Conservation (phyloP, 192 early-diverging fungal species). For the Mortierella alpina region DNA sequence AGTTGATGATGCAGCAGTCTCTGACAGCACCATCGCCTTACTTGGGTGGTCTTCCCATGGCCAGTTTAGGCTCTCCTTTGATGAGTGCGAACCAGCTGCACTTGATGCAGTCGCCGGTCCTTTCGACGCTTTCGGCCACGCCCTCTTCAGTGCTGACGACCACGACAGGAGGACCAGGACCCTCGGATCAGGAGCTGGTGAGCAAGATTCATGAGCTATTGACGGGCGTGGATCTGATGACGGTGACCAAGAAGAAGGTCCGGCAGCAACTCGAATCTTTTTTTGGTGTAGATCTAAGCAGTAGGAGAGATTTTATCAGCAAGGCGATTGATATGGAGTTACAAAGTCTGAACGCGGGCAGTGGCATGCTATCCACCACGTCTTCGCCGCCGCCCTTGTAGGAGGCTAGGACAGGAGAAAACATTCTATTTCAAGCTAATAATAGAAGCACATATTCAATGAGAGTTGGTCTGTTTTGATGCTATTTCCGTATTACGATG, state of each 20-base stretch:
- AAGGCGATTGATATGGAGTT: constrained; percentile 68
- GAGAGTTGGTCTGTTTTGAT: no score
- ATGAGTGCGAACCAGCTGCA: constrained; percentile 24
- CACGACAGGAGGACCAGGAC: constrained; percentile 52
- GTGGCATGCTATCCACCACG: not conserved
- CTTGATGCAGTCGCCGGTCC: constrained; percentile 6
- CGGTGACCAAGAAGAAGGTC: constrained; percentile 86
- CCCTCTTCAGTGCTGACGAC: not conserved
- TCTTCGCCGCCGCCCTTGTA: constrained; percentile 7
- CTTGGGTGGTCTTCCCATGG: not conserved
- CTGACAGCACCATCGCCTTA: not conserved
- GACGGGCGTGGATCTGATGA: constrained; percentile 72
- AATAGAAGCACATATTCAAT: no score
- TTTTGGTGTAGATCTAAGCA: constrained; percentile 76
- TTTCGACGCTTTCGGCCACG: not conserved
- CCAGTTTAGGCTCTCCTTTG: constrained; percentile 19
- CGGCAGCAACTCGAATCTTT: constrained; percentile 70
- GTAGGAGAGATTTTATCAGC: constrained; percentile 79
- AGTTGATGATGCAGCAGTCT: constrained; percentile 8
- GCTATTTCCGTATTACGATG: no score
- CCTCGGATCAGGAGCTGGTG: constrained; percentile 82
- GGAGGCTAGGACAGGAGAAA: no score
- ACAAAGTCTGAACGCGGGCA: constrained; percentile 13
- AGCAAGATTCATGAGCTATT: constrained; percentile 79
- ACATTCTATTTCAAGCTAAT: no score